These are phyloP conservation scores for Polychytrium aggregatum DNA, from an alignment of 192 early-diverging fungal species.

Conservation along the genomic window DNA sequence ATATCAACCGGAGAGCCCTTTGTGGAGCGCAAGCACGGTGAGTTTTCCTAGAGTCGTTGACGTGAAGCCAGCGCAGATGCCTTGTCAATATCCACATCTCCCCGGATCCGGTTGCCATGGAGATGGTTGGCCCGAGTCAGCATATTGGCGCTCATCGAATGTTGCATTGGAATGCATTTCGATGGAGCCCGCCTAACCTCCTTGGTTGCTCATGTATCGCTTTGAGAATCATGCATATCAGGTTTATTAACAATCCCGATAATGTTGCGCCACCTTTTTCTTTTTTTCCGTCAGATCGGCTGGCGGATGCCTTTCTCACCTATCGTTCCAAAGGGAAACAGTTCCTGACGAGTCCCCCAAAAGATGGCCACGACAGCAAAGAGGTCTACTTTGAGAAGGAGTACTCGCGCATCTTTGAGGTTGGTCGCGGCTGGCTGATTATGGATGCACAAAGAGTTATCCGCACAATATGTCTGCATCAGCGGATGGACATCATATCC, in stretches of 20 bases:
- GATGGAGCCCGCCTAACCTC: background rate
- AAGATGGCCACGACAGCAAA: slow-evolving; percentile 36
- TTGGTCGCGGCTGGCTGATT: no score
- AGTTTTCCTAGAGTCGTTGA: background rate
- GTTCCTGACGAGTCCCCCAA: slow-evolving; percentile 35
- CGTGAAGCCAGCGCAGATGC: no score
- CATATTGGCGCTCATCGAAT: background rate
- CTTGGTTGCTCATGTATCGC: no score
- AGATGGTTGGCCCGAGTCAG: background rate
- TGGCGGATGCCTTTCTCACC: background rate
- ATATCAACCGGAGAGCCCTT: slow-evolving; percentile 34
- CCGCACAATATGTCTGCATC: no score
- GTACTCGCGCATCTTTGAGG: slow-evolving; percentile 40
- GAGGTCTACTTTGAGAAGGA: slow-evolving; percentile 44
- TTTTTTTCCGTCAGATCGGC: background rate
- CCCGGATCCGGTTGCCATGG: no score
- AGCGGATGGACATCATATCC: no score
- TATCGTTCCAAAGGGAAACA: slow-evolving; percentile 28
- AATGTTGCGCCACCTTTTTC: background rate
- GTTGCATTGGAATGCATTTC: background rate
- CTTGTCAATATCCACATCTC: no score
- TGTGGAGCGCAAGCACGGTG: slow-evolving; percentile 19
- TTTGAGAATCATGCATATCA: no score
- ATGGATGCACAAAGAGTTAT: no score
- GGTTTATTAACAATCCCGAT: background rate